Percentiles rank a stretch among this genome's conserved stretches.
These are phyloP conservation scores for Naganishia randhawae DNA, from an alignment of 768 basidiomycete species.

Conservation along the genomic window DNA sequence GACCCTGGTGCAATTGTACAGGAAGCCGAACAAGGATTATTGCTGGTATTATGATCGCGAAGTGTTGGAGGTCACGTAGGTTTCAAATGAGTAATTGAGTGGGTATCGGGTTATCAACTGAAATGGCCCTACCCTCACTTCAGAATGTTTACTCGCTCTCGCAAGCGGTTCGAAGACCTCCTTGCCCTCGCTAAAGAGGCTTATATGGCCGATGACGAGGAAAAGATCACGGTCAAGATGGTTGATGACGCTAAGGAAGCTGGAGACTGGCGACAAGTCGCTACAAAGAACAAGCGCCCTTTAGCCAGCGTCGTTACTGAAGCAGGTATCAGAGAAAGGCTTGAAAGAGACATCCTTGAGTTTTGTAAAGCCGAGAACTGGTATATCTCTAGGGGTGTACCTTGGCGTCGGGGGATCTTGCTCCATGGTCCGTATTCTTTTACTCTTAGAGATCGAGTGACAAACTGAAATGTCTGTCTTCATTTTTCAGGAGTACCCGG, in stretches of 20 bases:
- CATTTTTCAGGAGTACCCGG: constrained; percentile 58
- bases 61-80: background rate
- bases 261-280: constrained; percentile 82
- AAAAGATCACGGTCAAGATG: constrained; percentile 78
- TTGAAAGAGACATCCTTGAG: constrained; percentile 62
- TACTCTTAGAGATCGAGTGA: background rate
- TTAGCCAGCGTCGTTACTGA: constrained; percentile 81
- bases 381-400: constrained; percentile 90
- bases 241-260: constrained; percentile 59
- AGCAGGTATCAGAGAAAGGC: constrained; percentile 55
- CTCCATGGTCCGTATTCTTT: constrained; percentile 60
- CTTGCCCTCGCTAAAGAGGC: background rate
- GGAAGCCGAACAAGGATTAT: constrained; percentile 2
- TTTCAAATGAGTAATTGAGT: background rate
- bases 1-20: background rate
- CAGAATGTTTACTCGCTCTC: background rate
- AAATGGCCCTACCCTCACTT: background rate
- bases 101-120: background rate
- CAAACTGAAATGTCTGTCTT: background rate
- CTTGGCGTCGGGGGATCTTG: constrained; percentile 82
- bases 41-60: background rate
- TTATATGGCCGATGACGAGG: background rate
- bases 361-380: constrained; percentile 79
- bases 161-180: background rate
- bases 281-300: constrained; percentile 82